Evolutionary conservation across 2,329 filamentous ascomycete genomes (phyloP).

Genomic region (Parastagonospora nodorum): DNA sequence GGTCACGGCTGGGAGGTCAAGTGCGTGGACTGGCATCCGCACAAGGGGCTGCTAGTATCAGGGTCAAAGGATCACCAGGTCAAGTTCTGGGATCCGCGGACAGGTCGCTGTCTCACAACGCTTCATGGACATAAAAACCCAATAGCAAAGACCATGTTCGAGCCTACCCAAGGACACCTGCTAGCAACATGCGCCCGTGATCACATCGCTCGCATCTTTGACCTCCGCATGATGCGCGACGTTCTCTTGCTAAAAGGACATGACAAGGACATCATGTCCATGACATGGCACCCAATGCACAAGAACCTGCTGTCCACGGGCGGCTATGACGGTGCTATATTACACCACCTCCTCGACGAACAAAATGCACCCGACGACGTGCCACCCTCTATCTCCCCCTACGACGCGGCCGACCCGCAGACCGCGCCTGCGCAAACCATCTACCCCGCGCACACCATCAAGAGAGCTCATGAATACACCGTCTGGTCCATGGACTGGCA

Average conservation of each 20-base stretch:
- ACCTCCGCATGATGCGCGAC: constrained; percentile 97
- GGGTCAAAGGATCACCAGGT: constrained; percentile 97
- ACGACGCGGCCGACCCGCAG: constrained; percentile 79
- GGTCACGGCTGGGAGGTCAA: constrained; percentile 99
- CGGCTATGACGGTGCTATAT: constrained; percentile 84
- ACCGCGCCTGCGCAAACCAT: constrained; percentile 88
- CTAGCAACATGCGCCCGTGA: constrained; percentile 93
- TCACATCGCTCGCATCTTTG: constrained; percentile 90
- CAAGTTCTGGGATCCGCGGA: constrained; percentile 98
- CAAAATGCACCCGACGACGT: constrained; percentile 81
- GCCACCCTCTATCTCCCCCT: constrained; percentile 75
- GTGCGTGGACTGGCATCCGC: constrained; percentile 95
- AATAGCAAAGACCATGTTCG: constrained; percentile 90
- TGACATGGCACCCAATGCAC: constrained; percentile 94
- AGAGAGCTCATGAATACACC: constrained; percentile 89
- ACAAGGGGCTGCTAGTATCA: constrained; percentile 90
- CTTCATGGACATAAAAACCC: constrained; percentile 97
- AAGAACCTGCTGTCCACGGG: constrained; percentile 87
- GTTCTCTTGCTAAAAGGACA: constrained; percentile 91
- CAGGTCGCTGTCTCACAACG: constrained; percentile 85
- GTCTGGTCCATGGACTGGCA: constrained; percentile 99
- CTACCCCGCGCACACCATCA: constrained; percentile 83
- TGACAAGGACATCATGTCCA: constrained; percentile 91
- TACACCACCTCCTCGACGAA: constrained; percentile 95
- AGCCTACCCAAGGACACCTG: constrained; percentile 80